phyloP scores from a whole-genome alignment of 192 early-diverging fungal species.

The Tieghemiomyces parasiticus region DNA sequence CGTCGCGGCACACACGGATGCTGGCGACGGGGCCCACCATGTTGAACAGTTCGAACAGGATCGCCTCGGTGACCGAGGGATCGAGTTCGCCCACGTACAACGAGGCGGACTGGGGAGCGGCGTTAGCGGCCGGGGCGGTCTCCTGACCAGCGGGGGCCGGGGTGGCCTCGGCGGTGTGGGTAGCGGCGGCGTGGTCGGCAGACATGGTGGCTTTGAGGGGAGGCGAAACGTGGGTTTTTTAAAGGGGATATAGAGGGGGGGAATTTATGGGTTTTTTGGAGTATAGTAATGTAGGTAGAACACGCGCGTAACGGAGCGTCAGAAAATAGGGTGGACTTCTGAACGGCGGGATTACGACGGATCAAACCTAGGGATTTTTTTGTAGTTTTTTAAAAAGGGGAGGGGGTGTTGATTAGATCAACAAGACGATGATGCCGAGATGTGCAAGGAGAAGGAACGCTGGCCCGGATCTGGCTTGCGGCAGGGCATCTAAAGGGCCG shows the following conservation, averaged over 20 bases:
- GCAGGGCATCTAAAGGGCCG: too few relatives aligned
- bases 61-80: slow-evolving; percentile 90
- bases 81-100: slow-evolving; percentile 98
- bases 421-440: not conserved
- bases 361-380: not conserved
- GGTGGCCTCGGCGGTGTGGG: slow-evolving; percentile 23
- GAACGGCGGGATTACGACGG: not conserved
- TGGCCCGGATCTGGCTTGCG: too few relatives aligned
- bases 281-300: too few relatives aligned
- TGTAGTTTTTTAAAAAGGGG: not conserved
- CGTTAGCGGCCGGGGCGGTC: slow-evolving; percentile 28
- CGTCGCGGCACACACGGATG: slow-evolving; percentile 96
- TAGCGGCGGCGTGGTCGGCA: slow-evolving; percentile 22
- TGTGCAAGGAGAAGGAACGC: not conserved
- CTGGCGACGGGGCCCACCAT: slow-evolving; percentile 86
- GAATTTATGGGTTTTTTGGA: not conserved
- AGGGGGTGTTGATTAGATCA: not conserved
- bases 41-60: slow-evolving; percentile 96
- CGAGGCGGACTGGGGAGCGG: slow-evolving; percentile 42
- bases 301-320: not conserved
- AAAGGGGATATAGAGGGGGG: not conserved
- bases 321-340: not conserved
- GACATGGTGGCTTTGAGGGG: slow-evolving; percentile 15
- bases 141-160: slow-evolving; percentile 25
- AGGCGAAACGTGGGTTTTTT: slow-evolving; percentile 19